Conservation (phyloP, 2,329 filamentous ascomycete genomes). For the Nemania sp. region DNA sequence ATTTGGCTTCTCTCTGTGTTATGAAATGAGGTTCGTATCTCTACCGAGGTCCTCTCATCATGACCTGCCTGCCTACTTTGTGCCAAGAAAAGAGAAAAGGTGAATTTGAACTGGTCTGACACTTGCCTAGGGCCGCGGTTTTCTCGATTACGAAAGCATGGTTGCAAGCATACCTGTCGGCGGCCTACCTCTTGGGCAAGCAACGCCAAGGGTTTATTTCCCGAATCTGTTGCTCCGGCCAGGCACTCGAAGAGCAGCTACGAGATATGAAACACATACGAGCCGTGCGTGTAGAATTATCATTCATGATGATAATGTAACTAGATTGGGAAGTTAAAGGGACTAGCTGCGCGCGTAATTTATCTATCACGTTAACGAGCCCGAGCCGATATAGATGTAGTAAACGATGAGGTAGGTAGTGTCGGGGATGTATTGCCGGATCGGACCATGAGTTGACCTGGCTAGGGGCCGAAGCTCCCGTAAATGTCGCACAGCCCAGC, state of each 20-base stretch:
- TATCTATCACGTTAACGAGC: conserved; percentile 15
- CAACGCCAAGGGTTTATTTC: neutral
- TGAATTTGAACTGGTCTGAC: neutral
- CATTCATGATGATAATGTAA: conserved; percentile 9
- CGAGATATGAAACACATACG: conserved; percentile 15
- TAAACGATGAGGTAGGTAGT: neutral
- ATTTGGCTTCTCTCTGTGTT: neutral
- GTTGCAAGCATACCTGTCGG: too few species aligned
- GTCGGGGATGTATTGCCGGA: neutral
- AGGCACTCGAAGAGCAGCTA: conserved; percentile 7
- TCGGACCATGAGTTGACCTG: too few species aligned
- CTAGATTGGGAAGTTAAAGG: conserved; percentile 18
- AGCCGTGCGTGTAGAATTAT: conserved; percentile 22
- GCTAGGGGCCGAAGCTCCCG: neutral
- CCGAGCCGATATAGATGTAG: conserved; percentile 1
- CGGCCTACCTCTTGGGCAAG: neutral
- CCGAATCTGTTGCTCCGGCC: conserved; percentile 14
- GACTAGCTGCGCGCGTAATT: conserved; percentile 14
- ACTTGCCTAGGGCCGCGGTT: conserved; percentile 7
- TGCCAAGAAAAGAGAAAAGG: too few species aligned
- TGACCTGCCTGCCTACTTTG: too few species aligned
- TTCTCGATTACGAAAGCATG: conserved; percentile 14
- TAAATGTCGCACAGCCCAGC: conserved; percentile 31
- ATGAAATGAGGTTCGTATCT: conserved; percentile 5
- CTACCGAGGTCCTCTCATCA: neutral